Evolutionary conservation across 805 yeast species (phyloP).

Genomic region (Yarrowia sp.): DNA sequence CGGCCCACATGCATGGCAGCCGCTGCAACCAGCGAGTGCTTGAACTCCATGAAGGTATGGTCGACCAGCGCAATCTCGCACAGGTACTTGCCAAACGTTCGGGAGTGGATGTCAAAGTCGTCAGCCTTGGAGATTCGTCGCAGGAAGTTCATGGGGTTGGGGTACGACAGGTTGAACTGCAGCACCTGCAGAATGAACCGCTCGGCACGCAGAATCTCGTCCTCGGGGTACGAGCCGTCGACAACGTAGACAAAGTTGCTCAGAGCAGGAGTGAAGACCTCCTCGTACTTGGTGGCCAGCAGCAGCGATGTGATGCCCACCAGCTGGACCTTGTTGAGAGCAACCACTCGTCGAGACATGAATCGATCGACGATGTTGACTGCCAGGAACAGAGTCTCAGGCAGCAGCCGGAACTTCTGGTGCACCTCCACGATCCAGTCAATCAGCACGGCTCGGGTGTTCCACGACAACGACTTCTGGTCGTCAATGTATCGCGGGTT

Average conservation of each 20-base stretch:
- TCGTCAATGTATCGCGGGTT: constrained; percentile 61
- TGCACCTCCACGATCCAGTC: constrained; percentile 96
- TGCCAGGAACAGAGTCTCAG: constrained; percentile 84
- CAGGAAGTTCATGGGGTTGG: constrained; percentile 88
- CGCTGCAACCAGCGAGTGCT: constrained; percentile 84
- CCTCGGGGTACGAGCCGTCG: constrained; percentile 82
- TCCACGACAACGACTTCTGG: constrained; percentile 74
- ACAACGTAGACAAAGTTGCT: constrained; percentile 86
- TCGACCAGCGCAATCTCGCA: constrained; percentile 80
- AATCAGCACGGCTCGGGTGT: constrained; percentile 84
- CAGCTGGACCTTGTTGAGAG: constrained; percentile 80
- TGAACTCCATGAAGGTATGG: constrained; percentile 71
- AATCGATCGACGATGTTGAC: constrained; percentile 88
- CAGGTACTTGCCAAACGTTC: constrained; percentile 85
- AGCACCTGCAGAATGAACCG: constrained; percentile 74
- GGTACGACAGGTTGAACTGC: constrained; percentile 78
- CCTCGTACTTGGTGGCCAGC: constrained; percentile 93
- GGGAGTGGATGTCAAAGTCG: constrained; percentile 80
- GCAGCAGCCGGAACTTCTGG: constrained; percentile 77
- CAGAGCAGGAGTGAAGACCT: constrained; percentile 85
- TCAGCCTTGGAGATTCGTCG: constrained; percentile 91
- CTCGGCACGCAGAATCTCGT: constrained; percentile 84
- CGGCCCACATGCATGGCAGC: constrained; percentile 86
- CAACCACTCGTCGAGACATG: constrained; percentile 74
- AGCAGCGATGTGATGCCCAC: constrained; percentile 85